Conservation (phyloP, 2,329 filamentous ascomycete species). For the Stachybotrys chartarum region DNA sequence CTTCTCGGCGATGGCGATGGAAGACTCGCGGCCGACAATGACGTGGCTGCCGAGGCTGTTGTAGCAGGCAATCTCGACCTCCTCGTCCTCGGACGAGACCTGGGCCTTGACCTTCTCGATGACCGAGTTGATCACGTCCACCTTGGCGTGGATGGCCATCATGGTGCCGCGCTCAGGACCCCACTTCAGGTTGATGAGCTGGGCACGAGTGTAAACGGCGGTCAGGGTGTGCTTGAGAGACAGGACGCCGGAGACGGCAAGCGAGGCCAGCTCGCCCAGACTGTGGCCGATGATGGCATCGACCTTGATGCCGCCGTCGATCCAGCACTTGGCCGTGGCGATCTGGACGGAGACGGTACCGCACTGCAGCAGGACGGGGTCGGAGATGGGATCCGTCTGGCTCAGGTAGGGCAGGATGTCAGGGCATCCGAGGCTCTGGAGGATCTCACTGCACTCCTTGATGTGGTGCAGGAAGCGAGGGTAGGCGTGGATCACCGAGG, state of each 20-base stretch:
- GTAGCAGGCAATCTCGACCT: conserved; percentile 11
- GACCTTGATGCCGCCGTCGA: conserved; percentile 10
- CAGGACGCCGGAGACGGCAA: conserved; percentile 23
- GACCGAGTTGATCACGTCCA: conserved; percentile 4
- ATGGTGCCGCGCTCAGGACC: conserved; percentile 25
- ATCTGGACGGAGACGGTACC: conserved; percentile 11
- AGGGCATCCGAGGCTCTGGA: conserved; percentile 16
- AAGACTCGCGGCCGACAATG: conserved; percentile 4
- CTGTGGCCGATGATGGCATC: conserved; percentile 23
- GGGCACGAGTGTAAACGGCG: conserved; percentile 19
- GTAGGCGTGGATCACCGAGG: conserved; percentile 5
- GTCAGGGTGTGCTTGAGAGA: conserved; percentile 21
- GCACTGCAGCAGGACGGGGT: conserved; percentile 24
- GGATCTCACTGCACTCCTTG: conserved; percentile 21
- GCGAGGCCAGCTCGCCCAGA: conserved; percentile 29
- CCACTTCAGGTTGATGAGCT: conserved; percentile 22
- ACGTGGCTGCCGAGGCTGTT: conserved; percentile 8
- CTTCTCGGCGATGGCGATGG: conserved; percentile 3
- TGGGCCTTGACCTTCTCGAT: conserved; percentile 3
- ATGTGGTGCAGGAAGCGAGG: conserved; percentile 21
- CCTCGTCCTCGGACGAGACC: conserved; percentile 1
- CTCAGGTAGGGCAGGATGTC: conserved; percentile 23
- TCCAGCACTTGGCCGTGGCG: conserved; percentile 11
- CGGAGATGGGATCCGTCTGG: conserved; percentile 13
- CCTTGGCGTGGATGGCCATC: conserved; percentile 19